phyloP scores from a whole-genome alignment of 176 grass and related monocot genomes.

The Ensete glaucum region DNA sequence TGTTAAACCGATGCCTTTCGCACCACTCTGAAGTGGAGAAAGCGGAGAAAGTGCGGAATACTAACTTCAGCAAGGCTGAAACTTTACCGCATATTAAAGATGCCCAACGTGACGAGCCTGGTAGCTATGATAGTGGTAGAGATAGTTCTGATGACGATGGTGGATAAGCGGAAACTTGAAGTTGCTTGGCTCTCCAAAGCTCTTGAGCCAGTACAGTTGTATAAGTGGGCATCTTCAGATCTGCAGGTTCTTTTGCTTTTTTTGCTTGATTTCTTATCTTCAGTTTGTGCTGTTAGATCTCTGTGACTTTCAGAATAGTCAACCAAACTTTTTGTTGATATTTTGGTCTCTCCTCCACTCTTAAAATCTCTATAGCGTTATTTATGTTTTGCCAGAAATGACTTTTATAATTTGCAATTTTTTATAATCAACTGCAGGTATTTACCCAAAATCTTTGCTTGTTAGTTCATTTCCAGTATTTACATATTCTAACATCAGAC shows the following conservation, averaged over 20 bases:
- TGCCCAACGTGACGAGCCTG: slow-evolving; percentile 13
- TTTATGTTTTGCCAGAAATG: background rate
- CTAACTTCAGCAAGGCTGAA: slow-evolving; percentile 25
- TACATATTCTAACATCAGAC: background rate
- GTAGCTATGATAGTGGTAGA: slow-evolving; percentile 3
- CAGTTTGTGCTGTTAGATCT: background rate
- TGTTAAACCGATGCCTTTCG: slow-evolving; percentile 39
- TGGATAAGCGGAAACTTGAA: slow-evolving; percentile 65
- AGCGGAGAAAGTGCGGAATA: slow-evolving; percentile 4
- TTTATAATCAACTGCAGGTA: background rate
- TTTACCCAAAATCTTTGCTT: background rate
- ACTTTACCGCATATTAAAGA: slow-evolving; percentile 13
- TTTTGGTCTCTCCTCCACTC: background rate
- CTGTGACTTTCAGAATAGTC: background rate
- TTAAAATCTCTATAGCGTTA: background rate
- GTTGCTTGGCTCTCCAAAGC: slow-evolving; percentile 82
- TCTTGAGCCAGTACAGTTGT: slow-evolving; percentile 73
- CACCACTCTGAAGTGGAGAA: slow-evolving; percentile 12
- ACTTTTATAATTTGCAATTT: background rate
- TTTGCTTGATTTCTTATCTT: background rate
- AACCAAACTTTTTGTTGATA: background rate
- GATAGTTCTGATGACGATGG: slow-evolving; percentile 30
- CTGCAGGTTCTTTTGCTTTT: slow-evolving; percentile 15
- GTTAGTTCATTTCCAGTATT: background rate
- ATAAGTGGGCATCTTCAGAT: slow-evolving; percentile 60